Evolutionary conservation across 257 asterid species (phyloP), one percentile per base, ranked within the genome.

Genomic region (Oldenlandia corymbosa): DNA sequence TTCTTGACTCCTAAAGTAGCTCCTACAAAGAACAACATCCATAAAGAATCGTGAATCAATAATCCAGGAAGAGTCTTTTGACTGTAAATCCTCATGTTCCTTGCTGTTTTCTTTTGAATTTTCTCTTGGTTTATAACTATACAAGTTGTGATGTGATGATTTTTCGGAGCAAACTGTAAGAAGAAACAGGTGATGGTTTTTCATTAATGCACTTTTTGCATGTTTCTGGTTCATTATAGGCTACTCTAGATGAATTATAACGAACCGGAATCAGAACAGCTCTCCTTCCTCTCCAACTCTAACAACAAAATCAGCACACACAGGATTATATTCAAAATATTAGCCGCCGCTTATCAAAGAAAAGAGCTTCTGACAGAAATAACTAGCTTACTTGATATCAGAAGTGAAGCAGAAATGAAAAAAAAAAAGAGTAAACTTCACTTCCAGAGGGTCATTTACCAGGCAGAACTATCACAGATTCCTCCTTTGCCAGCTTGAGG

Each of bases 401-500:
- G 51, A 13, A 36, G 2, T 10, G 18, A 24, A 34, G 18, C 3
- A 20, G 1, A 16, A 27, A 31, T 34, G 24, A 16, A 51, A 37
- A 50, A 1, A 14, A 14, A 5, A 24, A 51, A 52, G 37, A 1
- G 28, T 53, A 31, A 32, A 48, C 18, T 45, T 31, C n/a, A 32
- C 0, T 9, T 46, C 11, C 28, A 47, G 3, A 28, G 5, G 51
- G 4, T 20, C 48, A 49, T 69, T 78, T 80, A 88, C 96, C 95
- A 58, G 96, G 96, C 36, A 88, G 70, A 69, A 85, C 59, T 39
- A 88, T 36, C 34, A 85, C 84, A 42, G 96, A 85, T 73, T 88
- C 96, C 78, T 86, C 95, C 51, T 75, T 72, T 4, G 95, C 88
- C 58, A 89, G 85, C 75, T 78, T 83, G 75, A 68, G 58, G 79